phyloP scores from a whole-genome alignment of 208 protist genomes.

The Naegleria lovaniensis region DNA sequence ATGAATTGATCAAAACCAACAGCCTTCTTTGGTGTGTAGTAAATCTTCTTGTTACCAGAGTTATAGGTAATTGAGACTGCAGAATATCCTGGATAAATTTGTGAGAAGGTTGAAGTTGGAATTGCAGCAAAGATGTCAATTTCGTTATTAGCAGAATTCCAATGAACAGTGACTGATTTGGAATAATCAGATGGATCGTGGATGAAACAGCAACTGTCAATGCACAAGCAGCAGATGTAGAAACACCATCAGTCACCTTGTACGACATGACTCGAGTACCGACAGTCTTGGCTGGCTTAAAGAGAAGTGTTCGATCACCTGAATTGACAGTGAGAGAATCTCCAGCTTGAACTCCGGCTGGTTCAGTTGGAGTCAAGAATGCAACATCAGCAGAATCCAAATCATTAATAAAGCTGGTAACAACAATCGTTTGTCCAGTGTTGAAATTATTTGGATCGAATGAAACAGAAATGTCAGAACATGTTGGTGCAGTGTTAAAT shows the following conservation, averaged over 20 bases:
- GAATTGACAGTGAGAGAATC: not conserved
- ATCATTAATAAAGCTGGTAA: not conserved
- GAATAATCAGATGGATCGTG: not conserved
- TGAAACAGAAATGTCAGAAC: not conserved
- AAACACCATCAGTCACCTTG: not conserved
- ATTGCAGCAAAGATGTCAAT: not conserved
- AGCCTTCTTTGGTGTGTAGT: not conserved
- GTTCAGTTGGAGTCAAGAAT: not conserved
- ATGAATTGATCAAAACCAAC: not conserved
- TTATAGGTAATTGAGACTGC: not conserved
- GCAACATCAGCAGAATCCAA: not conserved
- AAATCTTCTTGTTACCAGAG: not conserved
- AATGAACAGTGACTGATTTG: not conserved
- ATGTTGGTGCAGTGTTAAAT: not conserved
- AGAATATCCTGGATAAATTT: not conserved
- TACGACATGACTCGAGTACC: not conserved
- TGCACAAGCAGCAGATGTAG: not conserved
- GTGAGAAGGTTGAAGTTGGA: not conserved
- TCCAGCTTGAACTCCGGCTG: too few relatives aligned
- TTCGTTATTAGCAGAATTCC: not conserved
- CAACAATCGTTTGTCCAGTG: not conserved
- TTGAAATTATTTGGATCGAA: not conserved
- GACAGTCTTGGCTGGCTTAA: not conserved
- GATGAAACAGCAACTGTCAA: not conserved
- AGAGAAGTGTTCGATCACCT: not conserved